Base-by-base conservation (phyloP, 768 basidiomycete genomes). In the Leucocoprinus birnbaumii region DNA sequence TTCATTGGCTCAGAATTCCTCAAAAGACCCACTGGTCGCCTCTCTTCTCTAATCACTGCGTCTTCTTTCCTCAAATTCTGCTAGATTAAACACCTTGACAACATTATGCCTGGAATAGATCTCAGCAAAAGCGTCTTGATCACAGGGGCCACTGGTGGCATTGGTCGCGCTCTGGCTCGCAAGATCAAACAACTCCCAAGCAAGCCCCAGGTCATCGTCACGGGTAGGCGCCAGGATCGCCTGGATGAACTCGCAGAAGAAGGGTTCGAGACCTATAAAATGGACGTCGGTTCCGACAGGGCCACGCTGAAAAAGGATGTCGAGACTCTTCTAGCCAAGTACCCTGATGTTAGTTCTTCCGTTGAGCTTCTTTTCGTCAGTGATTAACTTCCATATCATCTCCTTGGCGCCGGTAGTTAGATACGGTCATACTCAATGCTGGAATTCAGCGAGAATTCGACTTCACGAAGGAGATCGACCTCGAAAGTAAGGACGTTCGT, bases 111-210 rank as follows among this genome's bases (percentile, higher is more conserved):
- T 51, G 68, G 66, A 56, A 78, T 82, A 53, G 65, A 72, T 58
- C 69, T 75, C 63, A 71, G 70, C 25, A 79, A 77, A 65, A 80
- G 79, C 53, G 65, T 82, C 58, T 73, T 83, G 49, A 68, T 83
- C 56, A 73, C 78, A 42, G 81, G 82, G 18, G 82, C 80, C 1
- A 83, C 83, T 2, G 68, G 80, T 26, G 83, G 83, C 27, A 79
- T 84, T 41, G 83, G 84, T 10, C 77, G 80, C 3, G 75, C 76
- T 25, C 74, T 85, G 4, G 82, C 82, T 4, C 69, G 79, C 9
- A 71, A 73, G n/a, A 70, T 84, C 46, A 71, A 78, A 25, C 65
- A 64, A 21, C 70, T 83, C 0, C 77, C 80, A 0, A 75, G 73
- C 38, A 65, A 71, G 31, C 81, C 80, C 1, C 71, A 66, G 3